Percentiles rank a stretch among this genome's conserved stretches.
phyloP scores from a whole-genome alignment of 108 stramenopile species.

The Aureococcus anophagefferens region DNA sequence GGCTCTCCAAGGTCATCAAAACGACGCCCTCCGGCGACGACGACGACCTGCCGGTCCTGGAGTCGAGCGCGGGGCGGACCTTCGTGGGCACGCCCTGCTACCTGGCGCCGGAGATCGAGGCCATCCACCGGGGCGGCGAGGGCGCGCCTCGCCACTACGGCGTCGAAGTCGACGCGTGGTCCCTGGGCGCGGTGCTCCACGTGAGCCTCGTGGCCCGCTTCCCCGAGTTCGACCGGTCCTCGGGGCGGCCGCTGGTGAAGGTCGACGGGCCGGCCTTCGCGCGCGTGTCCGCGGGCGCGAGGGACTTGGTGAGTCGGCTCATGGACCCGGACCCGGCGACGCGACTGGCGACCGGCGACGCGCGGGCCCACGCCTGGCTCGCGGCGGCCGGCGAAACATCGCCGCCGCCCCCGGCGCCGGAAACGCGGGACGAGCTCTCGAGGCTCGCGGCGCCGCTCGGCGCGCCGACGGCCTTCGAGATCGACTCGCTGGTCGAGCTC shows the following conservation, averaged over 20 bases:
- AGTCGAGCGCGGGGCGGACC: conserved; percentile 12
- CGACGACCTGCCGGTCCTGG: not conserved
- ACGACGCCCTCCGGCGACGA: not conserved
- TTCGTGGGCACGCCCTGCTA: conserved; percentile 55
- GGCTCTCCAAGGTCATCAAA: conserved; percentile 18
- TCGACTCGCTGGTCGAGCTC: conserved; percentile 6
- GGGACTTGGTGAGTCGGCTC: conserved; percentile 26
- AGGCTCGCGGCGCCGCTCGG: no score
- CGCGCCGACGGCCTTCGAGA: not conserved
- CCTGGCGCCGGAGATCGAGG: conserved; percentile 46
- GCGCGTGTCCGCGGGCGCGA: conserved; percentile 21
- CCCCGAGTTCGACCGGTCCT: conserved; percentile 28
- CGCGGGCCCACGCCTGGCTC: conserved; percentile 17
- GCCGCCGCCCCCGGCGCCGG: no score
- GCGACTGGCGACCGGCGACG: conserved; percentile 24
- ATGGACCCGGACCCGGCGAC: conserved; percentile 26
- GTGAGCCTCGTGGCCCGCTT: conserved; percentile 43
- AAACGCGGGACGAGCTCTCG: no score
- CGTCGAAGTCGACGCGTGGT: conserved; percentile 35
- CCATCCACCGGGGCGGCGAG: not conserved
- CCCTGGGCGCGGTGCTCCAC: conserved; percentile 34
- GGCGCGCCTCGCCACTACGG: conserved; percentile 10
- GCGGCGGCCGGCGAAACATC: no score
- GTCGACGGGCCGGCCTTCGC: conserved; percentile 16
- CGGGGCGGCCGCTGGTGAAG: conserved; percentile 7